Evolutionary conservation across 164 flowering plant genomes (phyloP), one percentile per base, ranked within the genome.

Genomic region (Dillenia suffruticosa): DNA sequence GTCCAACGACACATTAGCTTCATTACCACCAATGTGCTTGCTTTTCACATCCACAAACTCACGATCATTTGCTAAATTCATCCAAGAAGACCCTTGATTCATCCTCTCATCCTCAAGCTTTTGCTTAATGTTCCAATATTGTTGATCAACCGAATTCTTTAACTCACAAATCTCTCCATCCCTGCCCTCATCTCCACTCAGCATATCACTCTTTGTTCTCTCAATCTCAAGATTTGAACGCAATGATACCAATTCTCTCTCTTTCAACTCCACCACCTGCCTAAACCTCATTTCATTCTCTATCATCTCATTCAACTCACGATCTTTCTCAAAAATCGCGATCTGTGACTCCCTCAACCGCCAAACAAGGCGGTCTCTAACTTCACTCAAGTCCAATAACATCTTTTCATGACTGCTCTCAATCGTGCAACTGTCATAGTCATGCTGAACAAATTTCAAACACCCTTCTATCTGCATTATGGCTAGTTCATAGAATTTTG

Each of bases 381-480:
- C 76, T 44, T 80, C 85, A n/a, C 58, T 61, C 63, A 88, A 71
- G 56, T 85, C 92, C 0, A 65, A 43, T 2, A 85, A 73, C 49
- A 81, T 62, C 15, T 81, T 80, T 49, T 81, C 85, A 10, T 79
- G 66, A 51, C 54, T 58, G 58, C 64, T 73, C 56, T 81, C 89
- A 45, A 66, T 68, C 11, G 68, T 15, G n/a, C 40, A 61, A 58
- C 52, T 68, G 14, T 78, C 87, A 4, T 79, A 71, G 51, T 88
- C 88, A 63, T 85, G 80, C 40, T 82, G 79, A 10, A 92, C 78
- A 62, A 84, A 79, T 60, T 66, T 78, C 51, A 84, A 54, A 68
- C 96, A 84, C 54, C 84, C 88, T 10, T 89, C 96, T n/a, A 88
- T 63, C 24, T 86, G 86, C 81, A 92, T 83, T 0, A 90, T 75